These are phyloP conservation scores for Talaromyces borbonicus DNA, from an alignment of 495 filamentous ascomycete species.

Conservation along the genomic window DNA sequence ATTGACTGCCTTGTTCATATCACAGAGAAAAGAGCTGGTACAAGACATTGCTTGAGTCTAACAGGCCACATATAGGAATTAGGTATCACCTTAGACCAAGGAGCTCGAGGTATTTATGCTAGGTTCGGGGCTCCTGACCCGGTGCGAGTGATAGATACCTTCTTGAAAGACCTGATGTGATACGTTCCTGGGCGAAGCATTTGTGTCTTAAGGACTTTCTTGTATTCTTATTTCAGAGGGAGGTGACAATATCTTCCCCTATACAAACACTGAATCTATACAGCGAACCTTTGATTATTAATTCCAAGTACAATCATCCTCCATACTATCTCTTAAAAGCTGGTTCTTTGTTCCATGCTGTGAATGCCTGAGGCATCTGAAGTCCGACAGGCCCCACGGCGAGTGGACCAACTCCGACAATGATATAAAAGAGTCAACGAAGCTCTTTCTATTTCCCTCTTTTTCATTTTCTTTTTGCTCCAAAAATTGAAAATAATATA, in stretches of 20 bases:
- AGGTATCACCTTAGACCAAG: not conserved
- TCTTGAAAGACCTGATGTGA: not conserved
- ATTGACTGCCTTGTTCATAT: not conserved
- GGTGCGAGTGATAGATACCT: too few relatives aligned
- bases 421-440: not conserved
- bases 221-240: too few relatives aligned
- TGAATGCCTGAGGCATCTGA: not conserved
- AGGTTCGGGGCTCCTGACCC: too few relatives aligned
- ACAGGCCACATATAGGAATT: too few relatives aligned
- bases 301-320: too few relatives aligned
- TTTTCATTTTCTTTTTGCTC: not conserved
- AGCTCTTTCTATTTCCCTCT: not conserved
- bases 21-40: not conserved
- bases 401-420: not conserved
- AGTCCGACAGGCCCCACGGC: not conserved
- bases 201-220: too few relatives aligned
- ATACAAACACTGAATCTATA: too few relatives aligned
- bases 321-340: too few relatives aligned
- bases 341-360: not conserved
- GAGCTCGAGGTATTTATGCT: not conserved
- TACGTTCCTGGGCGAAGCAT: too few relatives aligned
- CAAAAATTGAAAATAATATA: not conserved
- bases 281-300: too few relatives aligned
- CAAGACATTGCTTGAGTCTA: not conserved
- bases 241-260: too few relatives aligned